Evolutionary conservation across 139 green algal species (phyloP), one percentile per base, ranked within the genome.

Genomic region (Closterium sp.): DNA sequence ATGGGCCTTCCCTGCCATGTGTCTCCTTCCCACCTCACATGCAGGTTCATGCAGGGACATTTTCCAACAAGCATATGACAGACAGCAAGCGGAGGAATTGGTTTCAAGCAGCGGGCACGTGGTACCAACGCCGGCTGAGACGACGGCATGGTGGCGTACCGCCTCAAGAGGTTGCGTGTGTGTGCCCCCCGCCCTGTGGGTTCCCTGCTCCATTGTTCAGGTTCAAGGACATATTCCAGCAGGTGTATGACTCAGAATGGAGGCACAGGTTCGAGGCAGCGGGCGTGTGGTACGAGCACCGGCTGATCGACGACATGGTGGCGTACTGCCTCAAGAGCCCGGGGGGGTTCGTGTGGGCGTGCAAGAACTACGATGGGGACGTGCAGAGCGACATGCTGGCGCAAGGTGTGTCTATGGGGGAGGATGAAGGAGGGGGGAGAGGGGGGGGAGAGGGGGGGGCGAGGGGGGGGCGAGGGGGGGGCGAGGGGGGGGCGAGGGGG

Each of bases 281-380:
- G 21, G 96, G 96, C 66, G 98, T 98, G 90, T 98, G 96, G 96
- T 99, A 99, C 91, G 96, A 99, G 96, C 97, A 99, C 95, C 96
- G 97, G 55, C 96, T 99, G 64, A 99, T 99, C 87, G 97, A 99
- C 90, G 97, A 99, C 96, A 99, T 99, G 97, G 97, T 99, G 25
- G 97, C 97, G 0, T 96, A 97, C 94, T 94, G 94, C 9, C 95
- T 99, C 83, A 99, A 99, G 95, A 97, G 92, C 28, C 94, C 91
- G 55, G 97, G 97, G 38, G 97, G 97, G 88, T 99, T 98, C 95
- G 97, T 99, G 88, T 99, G 97, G 97, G 97, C 97, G 0, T 98
- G 96, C 95, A 99, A 99, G 95, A 99, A 99, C 95, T 99, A 99
- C 92, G 97, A 99, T 90, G 97, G 97, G 23, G 97, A 99, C 90